Base-by-base conservation (phyloP, 352 stramenopile species). In the Peronospora tabacina region DNA sequence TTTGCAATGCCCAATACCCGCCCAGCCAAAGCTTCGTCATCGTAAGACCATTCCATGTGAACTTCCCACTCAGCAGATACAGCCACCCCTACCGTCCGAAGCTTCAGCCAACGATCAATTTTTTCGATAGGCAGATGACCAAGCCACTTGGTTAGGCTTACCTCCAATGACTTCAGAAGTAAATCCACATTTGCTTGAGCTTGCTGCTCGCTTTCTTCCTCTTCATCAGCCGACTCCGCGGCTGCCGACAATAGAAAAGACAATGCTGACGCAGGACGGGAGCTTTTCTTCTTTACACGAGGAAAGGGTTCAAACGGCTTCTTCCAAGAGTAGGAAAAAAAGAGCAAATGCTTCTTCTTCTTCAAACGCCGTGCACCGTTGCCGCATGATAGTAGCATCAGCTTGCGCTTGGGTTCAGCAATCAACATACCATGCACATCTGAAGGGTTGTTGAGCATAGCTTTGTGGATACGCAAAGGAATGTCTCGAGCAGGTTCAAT, bases 331-430 rank as follows among this genome's bases (percentile, higher is more conserved):
- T 79, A 85, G 36, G 75, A 73, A 48, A 87, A 91, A 16, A 70
- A 73, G 7, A 94, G 58, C 20, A 70, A 63, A 61, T 94, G 83
- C n/a, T 81, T 80, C 51, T 90, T 90, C 61, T 94, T 94, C 51
- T 92, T 94, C 17, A 94, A 53, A 10, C 83, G 75, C 5, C 83
- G 64, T 3, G 72, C 70, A 8, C 76, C 82, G 22, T 77, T 88
- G 7, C 71, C 69, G 30, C 48, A 66, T 7, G 81, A 83, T 0
- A 94, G 73, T 6, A 89, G 58, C 61, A 91, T 72, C 15, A 90
- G 49, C 45, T 90, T 91, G n/a, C 81, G 76, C 49, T 88, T 91
- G 6, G 71, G 60, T 37, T 94, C 83, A 0, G 77, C 77, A 42
- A 94, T 75, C 17, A 94, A 37, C 48, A 92, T 72, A 6, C 76